These are phyloP conservation scores for Cyberlindnera suaveolens DNA, from an alignment of 805 yeast genomes.

Conservation along the genomic window DNA sequence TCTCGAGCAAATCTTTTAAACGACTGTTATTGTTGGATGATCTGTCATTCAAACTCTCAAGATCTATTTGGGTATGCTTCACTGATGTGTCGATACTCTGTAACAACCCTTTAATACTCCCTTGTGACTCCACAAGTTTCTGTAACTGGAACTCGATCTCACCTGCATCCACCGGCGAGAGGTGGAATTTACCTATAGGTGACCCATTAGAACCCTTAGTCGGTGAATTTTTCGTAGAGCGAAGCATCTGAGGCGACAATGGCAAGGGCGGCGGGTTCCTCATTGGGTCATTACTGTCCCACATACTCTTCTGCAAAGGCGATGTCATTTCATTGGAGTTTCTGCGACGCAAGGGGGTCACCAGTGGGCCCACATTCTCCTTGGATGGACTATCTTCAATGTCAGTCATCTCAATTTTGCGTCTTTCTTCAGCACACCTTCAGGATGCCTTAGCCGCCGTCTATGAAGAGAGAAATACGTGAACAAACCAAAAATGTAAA, in stretches of 20 bases:
- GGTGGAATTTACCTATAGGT: constrained; percentile 20
- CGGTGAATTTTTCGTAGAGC: constrained; percentile 14
- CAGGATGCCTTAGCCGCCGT: not conserved
- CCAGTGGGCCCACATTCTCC: constrained; percentile 13
- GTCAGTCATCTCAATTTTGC: not conserved
- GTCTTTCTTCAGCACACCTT: no score
- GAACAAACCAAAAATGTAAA: no score
- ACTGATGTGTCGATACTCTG: constrained; percentile 21
- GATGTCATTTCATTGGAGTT: constrained; percentile 10
- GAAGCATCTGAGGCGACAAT: constrained; percentile 32
- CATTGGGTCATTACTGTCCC: constrained; percentile 36
- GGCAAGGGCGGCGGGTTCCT: constrained; percentile 38
- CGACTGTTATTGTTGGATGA: constrained; percentile 23
- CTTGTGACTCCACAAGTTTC: constrained; percentile 25
- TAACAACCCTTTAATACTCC: constrained; percentile 26
- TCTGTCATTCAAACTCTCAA: constrained; percentile 22
- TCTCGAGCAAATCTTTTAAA: constrained; percentile 21
- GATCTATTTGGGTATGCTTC: constrained; percentile 23
- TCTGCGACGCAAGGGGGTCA: constrained; percentile 10
- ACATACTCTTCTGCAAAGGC: constrained; percentile 19
- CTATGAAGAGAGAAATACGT: not conserved
- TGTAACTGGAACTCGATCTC: constrained; percentile 23
- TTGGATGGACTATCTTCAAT: constrained; percentile 3
- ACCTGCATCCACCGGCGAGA: constrained; percentile 13
- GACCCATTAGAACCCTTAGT: constrained; percentile 9